Evolutionary conservation across 2,329 filamentous ascomycete genomes (phyloP).

Genomic region (Periconia sp.): DNA sequence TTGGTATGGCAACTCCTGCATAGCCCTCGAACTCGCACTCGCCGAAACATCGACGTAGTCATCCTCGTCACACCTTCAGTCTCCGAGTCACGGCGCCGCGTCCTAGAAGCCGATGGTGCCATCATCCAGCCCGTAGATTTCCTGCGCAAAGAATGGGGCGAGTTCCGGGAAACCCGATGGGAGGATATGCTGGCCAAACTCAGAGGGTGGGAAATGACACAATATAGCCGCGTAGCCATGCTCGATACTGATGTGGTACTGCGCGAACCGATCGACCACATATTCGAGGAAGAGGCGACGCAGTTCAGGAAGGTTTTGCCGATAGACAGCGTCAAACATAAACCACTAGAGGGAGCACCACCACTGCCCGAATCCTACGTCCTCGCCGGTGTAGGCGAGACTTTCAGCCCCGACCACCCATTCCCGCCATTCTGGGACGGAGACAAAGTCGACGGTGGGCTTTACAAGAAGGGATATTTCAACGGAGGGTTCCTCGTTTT

Average conservation of each 20-base stretch:
- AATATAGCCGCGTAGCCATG: constrained; percentile 39
- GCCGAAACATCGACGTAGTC: constrained; percentile 35
- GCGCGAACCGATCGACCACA: constrained; percentile 27
- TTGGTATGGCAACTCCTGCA: constrained; percentile 47
- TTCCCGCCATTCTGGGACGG: constrained; percentile 17
- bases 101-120: constrained; percentile 42
- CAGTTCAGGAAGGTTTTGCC: neutral
- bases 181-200: constrained; percentile 41
- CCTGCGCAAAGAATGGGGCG: constrained; percentile 19
- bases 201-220: constrained; percentile 41
- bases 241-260: constrained; percentile 42
- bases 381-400: constrained; percentile 34
- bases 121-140: constrained; percentile 39
- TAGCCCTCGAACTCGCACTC: constrained; percentile 33
- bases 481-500: constrained; percentile 46
- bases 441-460: neutral
- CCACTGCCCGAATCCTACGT: constrained; percentile 29
- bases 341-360: neutral
- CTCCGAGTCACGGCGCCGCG: constrained; percentile 15
- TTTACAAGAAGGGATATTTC: constrained; percentile 22
- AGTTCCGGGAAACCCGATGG: neutral
- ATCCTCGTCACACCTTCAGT: constrained; percentile 38
- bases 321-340: neutral
- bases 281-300: constrained; percentile 36
- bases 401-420: constrained; percentile 39